Percentiles rank a stretch among this genome's conserved stretches.
phyloP scores from a whole-genome alignment of 305 asterid species.

The Solanum aculeatissimum region DNA sequence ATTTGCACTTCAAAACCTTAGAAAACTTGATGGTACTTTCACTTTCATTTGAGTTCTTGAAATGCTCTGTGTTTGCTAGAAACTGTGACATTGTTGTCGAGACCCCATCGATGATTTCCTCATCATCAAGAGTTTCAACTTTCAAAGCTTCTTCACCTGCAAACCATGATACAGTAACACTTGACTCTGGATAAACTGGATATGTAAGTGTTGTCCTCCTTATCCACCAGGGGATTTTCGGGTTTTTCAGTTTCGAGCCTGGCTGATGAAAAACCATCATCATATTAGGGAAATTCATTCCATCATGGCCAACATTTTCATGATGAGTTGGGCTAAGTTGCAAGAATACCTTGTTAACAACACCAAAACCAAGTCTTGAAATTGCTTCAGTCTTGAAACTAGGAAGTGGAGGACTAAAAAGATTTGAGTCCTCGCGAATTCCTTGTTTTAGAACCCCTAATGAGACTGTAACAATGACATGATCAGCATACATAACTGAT shows the following conservation, averaged over 20 bases:
- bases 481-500: conserved; percentile 54
- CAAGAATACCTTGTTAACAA: conserved; percentile 71
- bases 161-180: conserved; percentile 56
- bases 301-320: not conserved
- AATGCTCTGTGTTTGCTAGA: not conserved
- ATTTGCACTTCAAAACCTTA: not conserved
- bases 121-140: conserved; percentile 50
- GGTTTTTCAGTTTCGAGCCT: conserved; percentile 7
- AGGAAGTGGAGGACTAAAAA: conserved; percentile 70
- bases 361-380: conserved; percentile 68
- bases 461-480: conserved; percentile 71
- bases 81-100: not conserved
- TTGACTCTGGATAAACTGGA: conserved; percentile 56
- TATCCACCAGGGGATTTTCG: conserved; percentile 67
- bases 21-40: not conserved
- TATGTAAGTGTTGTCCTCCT: conserved; percentile 44
- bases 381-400: conserved; percentile 44
- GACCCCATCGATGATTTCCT: conserved; percentile 9
- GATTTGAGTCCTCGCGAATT: conserved; percentile 12
- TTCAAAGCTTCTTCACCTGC: conserved; percentile 77
- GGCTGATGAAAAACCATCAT: conserved; percentile 61
- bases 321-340: conserved; percentile 14
- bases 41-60: not conserved
- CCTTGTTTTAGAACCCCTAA: conserved; percentile 72
- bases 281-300: conserved; percentile 32